phyloP scores from a whole-genome alignment of 2,329 filamentous ascomycete species.

The Geosmithia morbida region DNA sequence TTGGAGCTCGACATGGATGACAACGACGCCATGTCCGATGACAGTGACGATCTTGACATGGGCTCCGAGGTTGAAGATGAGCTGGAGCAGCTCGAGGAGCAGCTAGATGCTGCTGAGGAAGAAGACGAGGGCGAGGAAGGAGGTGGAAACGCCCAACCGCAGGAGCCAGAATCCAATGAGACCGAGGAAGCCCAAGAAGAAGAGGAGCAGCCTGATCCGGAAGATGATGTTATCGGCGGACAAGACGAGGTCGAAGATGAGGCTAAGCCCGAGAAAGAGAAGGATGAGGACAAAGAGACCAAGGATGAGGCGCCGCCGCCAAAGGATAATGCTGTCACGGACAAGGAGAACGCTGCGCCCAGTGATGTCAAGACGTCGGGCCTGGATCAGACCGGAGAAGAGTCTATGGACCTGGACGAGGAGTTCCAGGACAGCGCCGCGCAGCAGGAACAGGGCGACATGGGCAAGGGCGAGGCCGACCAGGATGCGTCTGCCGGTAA shows the following conservation, averaged over 20 bases:
- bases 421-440: constrained; percentile 44
- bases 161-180: constrained; percentile 11
- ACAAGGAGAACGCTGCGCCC: constrained; percentile 47
- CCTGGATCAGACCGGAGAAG: constrained; percentile 49
- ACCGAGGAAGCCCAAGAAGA: constrained; percentile 38
- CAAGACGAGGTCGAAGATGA: constrained; percentile 29
- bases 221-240: constrained; percentile 31
- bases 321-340: constrained; percentile 33
- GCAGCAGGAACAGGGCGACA: constrained; percentile 51
- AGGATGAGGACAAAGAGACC: constrained; percentile 39
- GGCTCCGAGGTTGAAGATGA: constrained; percentile 39
- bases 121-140: constrained; percentile 37
- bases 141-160: constrained; percentile 19
- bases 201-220: constrained; percentile 30
- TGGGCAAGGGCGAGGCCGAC: constrained; percentile 50
- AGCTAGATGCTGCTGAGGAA: constrained; percentile 34
- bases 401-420: constrained; percentile 43
- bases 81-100: constrained; percentile 16
- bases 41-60: constrained; percentile 43
- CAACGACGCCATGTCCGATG: constrained; percentile 38
- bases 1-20: constrained; percentile 75
- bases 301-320: constrained; percentile 22
- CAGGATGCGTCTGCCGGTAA: constrained; percentile 49
- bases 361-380: constrained; percentile 51
- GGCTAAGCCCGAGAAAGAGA: constrained; percentile 35